Evolutionary conservation across 2,329 filamentous ascomycete genomes (phyloP).

Genomic region (Didymella segeticola): DNA sequence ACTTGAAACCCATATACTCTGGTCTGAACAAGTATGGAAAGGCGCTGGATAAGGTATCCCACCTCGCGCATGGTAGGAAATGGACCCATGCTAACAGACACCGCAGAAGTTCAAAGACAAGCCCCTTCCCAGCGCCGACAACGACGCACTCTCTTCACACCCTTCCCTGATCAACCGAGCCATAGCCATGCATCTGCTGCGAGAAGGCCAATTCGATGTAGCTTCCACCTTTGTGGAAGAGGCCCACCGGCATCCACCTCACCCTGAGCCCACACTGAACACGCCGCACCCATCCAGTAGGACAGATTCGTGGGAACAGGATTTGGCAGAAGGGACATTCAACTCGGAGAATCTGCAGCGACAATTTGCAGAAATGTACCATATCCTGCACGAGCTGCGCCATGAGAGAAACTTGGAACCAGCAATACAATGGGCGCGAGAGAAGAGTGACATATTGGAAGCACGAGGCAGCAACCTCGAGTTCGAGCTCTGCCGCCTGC

Average conservation of each 20-base stretch:
- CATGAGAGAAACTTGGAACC: conserved; percentile 74
- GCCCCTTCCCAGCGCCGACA: conserved; percentile 75
- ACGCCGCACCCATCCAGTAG: conserved; percentile 42
- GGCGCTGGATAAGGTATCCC: conserved; percentile 76
- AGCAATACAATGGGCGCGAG: conserved; percentile 85
- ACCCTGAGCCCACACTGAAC: conserved; percentile 47
- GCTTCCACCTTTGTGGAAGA: conserved; percentile 86
- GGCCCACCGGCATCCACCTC: conserved; percentile 58
- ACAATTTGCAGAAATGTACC: conserved; percentile 89
- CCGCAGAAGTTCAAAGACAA: conserved; percentile 66
- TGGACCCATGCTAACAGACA: not conserved
- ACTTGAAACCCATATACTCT: conserved; percentile 82
- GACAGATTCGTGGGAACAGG: conserved; percentile 47
- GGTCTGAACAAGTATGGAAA: conserved; percentile 85
- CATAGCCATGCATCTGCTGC: conserved; percentile 94
- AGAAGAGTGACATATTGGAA: conserved; percentile 75
- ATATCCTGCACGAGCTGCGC: conserved; percentile 80
- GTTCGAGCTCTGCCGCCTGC: conserved; percentile 89
- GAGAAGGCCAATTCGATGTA: conserved; percentile 91
- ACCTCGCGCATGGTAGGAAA: not conserved
- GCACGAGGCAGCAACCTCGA: conserved; percentile 88
- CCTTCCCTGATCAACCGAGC: conserved; percentile 85
- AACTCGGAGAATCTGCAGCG: conserved; percentile 74
- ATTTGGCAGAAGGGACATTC: conserved; percentile 63
- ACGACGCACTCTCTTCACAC: conserved; percentile 79